Evolutionary conservation across 2,329 filamentous ascomycete species (phyloP), one percentile per base, ranked within the genome.

Genomic region (Exserohilum rostratum): DNA sequence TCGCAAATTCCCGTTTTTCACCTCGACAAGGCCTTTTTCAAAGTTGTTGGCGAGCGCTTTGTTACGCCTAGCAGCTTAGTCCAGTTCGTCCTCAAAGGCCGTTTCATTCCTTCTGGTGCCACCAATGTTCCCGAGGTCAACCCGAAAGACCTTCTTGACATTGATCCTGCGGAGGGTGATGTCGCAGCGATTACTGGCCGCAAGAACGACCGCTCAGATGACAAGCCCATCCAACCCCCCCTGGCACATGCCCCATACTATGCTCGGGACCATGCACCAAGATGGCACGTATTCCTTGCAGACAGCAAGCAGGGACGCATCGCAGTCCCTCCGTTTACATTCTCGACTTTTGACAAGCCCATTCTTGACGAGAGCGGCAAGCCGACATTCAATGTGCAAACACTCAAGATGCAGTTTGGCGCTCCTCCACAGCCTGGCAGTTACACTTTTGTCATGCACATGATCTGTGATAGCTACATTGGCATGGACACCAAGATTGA

Each of bases 231-330:
- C 54, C 85, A 91, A 60, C 90, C 93, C 17, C 91, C 93, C 38
- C 84, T 97, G n/a, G 89, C 90, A 11, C 89, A 92, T 68, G 93
- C 95, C 7, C 96, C 95, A 4, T 93, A 95, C 78, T 93, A 93
- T 66, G 87, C 92, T 27, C 90, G 91, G 57, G 91, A 97, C 67
- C 89, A 96, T 73, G 89, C 91, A 30, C 93, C 96, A 13, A 85
- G 88, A 69, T 99, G 93, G 93, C 88, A 96, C 70, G 86, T 96
- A 42, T 98, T 99, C 83, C 85, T 99, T 47, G 91, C 91, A 55
- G 95, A 99, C 75, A 90, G 87, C 67, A 96, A 96, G 78, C 90
- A 96, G 73, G 93, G 91, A 70, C 96, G 96, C 78, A 93, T 99
- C 78, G 93, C 93, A 15, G 95, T 99, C 2, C 93, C 93, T 2